phyloP scores from a whole-genome alignment of 2,329 filamentous ascomycete species.

The Fusarium stilboides region DNA sequence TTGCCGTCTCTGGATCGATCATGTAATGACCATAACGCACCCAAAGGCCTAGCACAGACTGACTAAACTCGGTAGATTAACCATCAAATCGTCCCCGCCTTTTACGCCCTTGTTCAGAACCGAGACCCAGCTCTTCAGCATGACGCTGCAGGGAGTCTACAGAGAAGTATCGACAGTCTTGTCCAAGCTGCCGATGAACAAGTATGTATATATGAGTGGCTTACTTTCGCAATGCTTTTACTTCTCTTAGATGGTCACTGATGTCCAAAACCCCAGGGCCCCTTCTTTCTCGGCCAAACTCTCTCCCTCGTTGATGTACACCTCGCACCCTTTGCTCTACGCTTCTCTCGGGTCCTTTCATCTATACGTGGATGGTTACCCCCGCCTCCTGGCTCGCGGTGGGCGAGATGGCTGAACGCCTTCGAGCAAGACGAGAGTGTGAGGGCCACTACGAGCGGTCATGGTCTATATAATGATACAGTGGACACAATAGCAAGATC shows the following conservation, averaged over 20 bases:
- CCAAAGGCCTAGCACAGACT: neutral
- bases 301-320: constrained; percentile 80
- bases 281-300: constrained; percentile 74
- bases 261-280: constrained; percentile 61
- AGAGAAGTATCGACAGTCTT: constrained; percentile 71
- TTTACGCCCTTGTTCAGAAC: constrained; percentile 81
- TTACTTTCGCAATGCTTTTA: too few species aligned
- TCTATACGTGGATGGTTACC: constrained; percentile 77
- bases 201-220: constrained; percentile 44
- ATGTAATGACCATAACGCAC: constrained; percentile 63
- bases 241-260: too few species aligned
- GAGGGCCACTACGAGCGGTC: constrained; percentile 75
- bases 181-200: constrained; percentile 64
- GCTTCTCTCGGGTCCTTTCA: constrained; percentile 75
- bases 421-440: constrained; percentile 76
- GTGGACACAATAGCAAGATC: constrained; percentile 65
- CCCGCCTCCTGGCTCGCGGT: constrained; percentile 73
- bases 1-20: constrained; percentile 84
- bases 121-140: constrained; percentile 72
- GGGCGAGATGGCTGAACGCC: constrained; percentile 79
- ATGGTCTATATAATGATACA: constrained; percentile 68
- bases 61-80: constrained; percentile 71
- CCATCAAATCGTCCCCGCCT: constrained; percentile 80
- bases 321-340: constrained; percentile 81
- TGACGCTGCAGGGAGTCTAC: constrained; percentile 72